Percentiles rank a stretch among this genome's conserved stretches.
phyloP scores from a whole-genome alignment of 2,329 filamentous ascomycete species.

The Claviceps monticola region DNA sequence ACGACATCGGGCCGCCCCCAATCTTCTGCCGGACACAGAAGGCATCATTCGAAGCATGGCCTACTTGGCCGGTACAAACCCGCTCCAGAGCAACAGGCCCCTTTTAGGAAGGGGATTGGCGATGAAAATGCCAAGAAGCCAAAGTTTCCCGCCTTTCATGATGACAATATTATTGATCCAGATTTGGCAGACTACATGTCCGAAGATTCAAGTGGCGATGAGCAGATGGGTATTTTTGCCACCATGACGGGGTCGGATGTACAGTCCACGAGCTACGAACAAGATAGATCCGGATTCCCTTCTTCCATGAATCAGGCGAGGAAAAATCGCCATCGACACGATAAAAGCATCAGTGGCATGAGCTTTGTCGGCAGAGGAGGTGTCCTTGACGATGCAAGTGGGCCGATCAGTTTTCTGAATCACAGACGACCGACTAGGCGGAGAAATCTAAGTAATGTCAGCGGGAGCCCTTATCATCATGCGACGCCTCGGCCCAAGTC shows the following conservation, averaged over 20 bases:
- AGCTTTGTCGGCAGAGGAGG: constrained; percentile 53
- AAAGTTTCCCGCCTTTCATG: constrained; percentile 81
- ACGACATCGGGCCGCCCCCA: constrained; percentile 55
- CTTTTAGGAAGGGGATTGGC: constrained; percentile 62
- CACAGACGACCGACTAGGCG: constrained; percentile 51
- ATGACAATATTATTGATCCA: constrained; percentile 96
- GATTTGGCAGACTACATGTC: constrained; percentile 93
- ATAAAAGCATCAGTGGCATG: constrained; percentile 60
- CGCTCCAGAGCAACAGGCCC: constrained; percentile 64
- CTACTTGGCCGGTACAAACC: constrained; percentile 61
- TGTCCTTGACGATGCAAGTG: constrained; percentile 43
- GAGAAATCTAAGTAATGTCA: constrained; percentile 74
- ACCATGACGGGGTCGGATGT: constrained; percentile 54
- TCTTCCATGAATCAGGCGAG: constrained; percentile 59
- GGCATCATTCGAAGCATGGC: constrained; percentile 79
- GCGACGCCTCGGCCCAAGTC: constrained; percentile 58
- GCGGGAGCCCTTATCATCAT: constrained; percentile 51
- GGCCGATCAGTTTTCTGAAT: constrained; percentile 42
- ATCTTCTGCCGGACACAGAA: constrained; percentile 61
- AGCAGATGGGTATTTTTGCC: constrained; percentile 77
- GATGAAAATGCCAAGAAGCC: constrained; percentile 53
- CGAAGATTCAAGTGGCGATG: constrained; percentile 85
- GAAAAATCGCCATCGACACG: constrained; percentile 58
- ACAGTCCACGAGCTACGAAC: constrained; percentile 53
- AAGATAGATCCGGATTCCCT: constrained; percentile 60